Conservation (phyloP, 768 basidiomycete species). For the Tulasnella sp. region DNA sequence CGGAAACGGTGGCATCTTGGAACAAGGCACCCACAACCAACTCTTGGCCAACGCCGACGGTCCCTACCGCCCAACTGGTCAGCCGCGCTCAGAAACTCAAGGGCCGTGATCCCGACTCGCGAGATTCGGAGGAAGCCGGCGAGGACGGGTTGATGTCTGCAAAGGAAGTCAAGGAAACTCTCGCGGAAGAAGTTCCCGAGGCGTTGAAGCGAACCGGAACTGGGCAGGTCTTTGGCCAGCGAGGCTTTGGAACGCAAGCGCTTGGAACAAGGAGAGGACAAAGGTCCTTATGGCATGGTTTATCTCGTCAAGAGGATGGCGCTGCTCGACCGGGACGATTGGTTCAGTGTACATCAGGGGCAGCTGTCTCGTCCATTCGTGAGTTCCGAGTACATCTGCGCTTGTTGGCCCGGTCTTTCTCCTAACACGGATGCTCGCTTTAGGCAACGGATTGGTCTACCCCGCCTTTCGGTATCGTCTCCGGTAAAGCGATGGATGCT, state of each 20-base stretch:
- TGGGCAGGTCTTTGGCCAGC: conserved; percentile 62
- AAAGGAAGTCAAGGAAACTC: conserved; percentile 60
- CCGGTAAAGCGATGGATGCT: conserved; percentile 45
- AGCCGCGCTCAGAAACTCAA: conserved; percentile 42
- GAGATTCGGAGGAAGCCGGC: conserved; percentile 38
- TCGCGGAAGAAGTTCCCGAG: conserved; percentile 59
- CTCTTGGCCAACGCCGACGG: conserved; percentile 41
- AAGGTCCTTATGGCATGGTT: conserved; percentile 47
- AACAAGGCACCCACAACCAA: conserved; percentile 47
- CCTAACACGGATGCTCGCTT: conserved; percentile 20
- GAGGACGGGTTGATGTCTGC: conserved; percentile 37
- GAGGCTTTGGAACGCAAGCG: conserved; percentile 59
- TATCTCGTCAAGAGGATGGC: conserved; percentile 76
- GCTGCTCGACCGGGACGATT: conserved; percentile 60
- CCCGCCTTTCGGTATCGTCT: conserved; percentile 74
- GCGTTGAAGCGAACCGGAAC: conserved; percentile 59
- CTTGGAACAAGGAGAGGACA: conserved; percentile 38
- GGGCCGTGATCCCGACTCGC: conserved; percentile 43
- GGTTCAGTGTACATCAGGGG: conserved; percentile 65
- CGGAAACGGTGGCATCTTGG: conserved; percentile 49
- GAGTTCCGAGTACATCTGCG: conserved; percentile 9
- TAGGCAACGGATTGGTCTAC: conserved; percentile 63
- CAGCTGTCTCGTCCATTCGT: conserved; percentile 54
- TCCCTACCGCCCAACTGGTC: conserved; percentile 42
- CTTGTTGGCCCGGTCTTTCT: conserved; percentile 39